Evolutionary conservation across 345 rosid genomes (phyloP), one percentile per base, ranked within the genome.

Genomic region (Bruguiera sexangula): DNA sequence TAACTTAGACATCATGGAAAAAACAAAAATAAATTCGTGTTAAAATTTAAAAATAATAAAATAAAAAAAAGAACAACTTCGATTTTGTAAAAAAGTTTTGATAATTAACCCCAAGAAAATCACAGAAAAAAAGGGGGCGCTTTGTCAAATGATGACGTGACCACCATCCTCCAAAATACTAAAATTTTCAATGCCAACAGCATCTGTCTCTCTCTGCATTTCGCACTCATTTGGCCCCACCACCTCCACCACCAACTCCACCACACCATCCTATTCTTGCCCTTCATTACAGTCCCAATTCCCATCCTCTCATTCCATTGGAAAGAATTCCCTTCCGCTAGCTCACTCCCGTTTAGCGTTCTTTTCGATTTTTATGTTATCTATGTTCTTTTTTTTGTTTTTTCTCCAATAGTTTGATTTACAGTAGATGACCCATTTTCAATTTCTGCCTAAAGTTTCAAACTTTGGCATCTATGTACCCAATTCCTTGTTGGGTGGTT

Each of bases 141-240:
- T 71, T 59, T 68, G 82, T 80, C 84, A 75, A 80, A 73, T 57
- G 69, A 73, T 83, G 82, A 81, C 79, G 81, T 69, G 62, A 76
- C 72, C 75, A 32, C 57, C 65, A 51, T 62, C 80, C 24, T 55
- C 29, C 19, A 11, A 13, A 43, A 13, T 43, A 19, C 50, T 56
- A 22, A 56, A 24, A 10, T 26, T 56, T 55, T 55, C 59, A 26
- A 55, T 56, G 11, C 29, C 19, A 24, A 24, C 60, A 6, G 24
- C 60, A 22, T 27, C 10, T 24, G 24, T 20, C 31, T 11, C 60
- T 16, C 10, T 6, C 29, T 11, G 26, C 60, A 21, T 56, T 24
- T 24, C 31, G 31, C 27, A 63, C 55, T 62, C 63, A 54, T 21
- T 58, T 51, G 73, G 66, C 69, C 73, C 73, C 78, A 62, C 67